phyloP scores from a whole-genome alignment of 805 yeast genomes.

The Danielia oregonensis region DNA sequence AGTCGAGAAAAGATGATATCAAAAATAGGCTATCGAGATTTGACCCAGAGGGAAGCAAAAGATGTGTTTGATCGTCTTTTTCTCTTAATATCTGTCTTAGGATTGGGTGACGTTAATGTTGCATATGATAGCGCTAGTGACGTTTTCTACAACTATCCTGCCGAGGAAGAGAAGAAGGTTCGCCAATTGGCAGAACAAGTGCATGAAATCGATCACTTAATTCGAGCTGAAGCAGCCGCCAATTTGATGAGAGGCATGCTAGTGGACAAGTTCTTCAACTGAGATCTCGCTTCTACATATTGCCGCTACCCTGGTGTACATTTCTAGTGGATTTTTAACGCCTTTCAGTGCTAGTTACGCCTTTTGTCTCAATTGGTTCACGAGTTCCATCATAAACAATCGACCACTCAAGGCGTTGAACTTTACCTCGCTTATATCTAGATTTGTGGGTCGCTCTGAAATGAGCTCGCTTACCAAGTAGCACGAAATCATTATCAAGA shows the following conservation, averaged over 20 bases:
- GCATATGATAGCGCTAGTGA: slow-evolving; percentile 24
- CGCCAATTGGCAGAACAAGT: slow-evolving; percentile 12
- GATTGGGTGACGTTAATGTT: slow-evolving; percentile 25
- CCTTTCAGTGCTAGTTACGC: no score
- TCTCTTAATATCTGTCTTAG: slow-evolving; percentile 21
- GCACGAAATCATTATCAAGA: slow-evolving; percentile 35
- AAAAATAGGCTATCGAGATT: slow-evolving; percentile 25
- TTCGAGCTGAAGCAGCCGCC: slow-evolving; percentile 22
- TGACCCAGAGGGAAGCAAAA: slow-evolving; percentile 2
- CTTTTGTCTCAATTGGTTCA: no score
- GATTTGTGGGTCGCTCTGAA: slow-evolving; percentile 25
- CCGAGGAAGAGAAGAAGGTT: slow-evolving; percentile 9
- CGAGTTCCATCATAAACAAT: slow-evolving; percentile 10
- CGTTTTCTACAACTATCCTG: slow-evolving; percentile 20
- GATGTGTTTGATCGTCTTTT: slow-evolving; percentile 20
- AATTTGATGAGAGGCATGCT: slow-evolving; percentile 19
- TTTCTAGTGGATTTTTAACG: no score
- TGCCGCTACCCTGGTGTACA: no score
- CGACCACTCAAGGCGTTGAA: slow-evolving; percentile 41
- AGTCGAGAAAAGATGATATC: slow-evolving; percentile 20
- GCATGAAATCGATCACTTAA: slow-evolving; percentile 5
- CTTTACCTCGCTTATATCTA: slow-evolving; percentile 37
- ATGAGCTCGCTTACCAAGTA: slow-evolving; percentile 28
- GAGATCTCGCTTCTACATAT: no score
- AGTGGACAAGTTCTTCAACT: slow-evolving; percentile 21